Conservation (phyloP, 148 eudicot genomes). For the Silene latifolia region DNA sequence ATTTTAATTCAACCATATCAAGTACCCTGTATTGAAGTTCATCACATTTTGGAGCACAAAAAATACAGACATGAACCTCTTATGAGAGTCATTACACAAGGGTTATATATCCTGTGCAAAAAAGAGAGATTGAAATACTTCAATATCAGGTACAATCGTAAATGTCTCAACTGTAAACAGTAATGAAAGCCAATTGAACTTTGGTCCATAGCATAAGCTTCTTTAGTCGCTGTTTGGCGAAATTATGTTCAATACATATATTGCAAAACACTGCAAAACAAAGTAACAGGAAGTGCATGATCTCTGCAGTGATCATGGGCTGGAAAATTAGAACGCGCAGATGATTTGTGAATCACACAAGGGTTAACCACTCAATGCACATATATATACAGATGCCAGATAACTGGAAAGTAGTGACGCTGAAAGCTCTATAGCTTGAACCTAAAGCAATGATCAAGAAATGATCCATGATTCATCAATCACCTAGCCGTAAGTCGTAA, state of each 20-base stretch:
- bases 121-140: background rate
- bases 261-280: background rate
- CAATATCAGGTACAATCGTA: background rate
- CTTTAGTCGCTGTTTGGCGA: background rate
- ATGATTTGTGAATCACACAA: background rate
- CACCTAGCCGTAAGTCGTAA: background rate
- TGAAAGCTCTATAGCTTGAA: background rate
- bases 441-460: background rate
- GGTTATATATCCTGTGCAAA: background rate
- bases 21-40: background rate
- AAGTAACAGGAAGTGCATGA: background rate
- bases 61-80: background rate
- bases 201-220: background rate
- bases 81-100: background rate
- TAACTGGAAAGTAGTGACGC: background rate
- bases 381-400: background rate
- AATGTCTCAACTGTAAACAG: background rate
- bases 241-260: background rate
- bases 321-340: background rate
- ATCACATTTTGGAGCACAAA: background rate
- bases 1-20: background rate
- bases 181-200: background rate
- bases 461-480: background rate
- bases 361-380: background rate
- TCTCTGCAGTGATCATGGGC: slow-evolving; percentile 1